Percentiles rank a stretch among this genome's conserved stretches.
Evolutionary conservation across 2,329 filamentous ascomycete genomes (phyloP).

Genomic region (Fusarium papillatum): DNA sequence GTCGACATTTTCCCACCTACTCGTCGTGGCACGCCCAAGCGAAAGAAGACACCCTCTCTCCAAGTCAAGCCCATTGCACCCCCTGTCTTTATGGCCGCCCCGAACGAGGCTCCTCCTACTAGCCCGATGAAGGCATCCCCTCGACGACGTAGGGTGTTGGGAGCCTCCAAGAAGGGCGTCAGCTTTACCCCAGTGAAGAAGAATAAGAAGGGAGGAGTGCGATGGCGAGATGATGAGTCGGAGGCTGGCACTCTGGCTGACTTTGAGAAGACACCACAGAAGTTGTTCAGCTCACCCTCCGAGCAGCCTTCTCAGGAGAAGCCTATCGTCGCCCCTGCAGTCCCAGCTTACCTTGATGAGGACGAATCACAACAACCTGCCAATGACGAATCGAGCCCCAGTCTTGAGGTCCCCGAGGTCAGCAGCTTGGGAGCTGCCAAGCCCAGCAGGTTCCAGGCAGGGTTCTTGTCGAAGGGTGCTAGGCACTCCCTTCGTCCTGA

Average conservation of each 20-base stretch:
- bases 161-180: constrained; percentile 76
- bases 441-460: constrained; percentile 86
- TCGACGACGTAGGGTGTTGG: constrained; percentile 78
- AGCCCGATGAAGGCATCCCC: constrained; percentile 82
- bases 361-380: constrained; percentile 22
- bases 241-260: constrained; percentile 89
- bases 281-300: constrained; percentile 68
- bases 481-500: constrained; percentile 57
- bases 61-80: constrained; percentile 59
- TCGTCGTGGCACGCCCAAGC: constrained; percentile 82
- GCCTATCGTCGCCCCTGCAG: constrained; percentile 49
- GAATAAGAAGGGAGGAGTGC: constrained; percentile 82
- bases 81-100: constrained; percentile 55
- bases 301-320: constrained; percentile 52
- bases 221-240: constrained; percentile 92
- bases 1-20: constrained; percentile 79
- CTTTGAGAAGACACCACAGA: constrained; percentile 91
- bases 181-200: constrained; percentile 87
- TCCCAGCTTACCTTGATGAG: constrained; percentile 38
- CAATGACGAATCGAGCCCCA: constrained; percentile 68
- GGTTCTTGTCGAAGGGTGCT: constrained; percentile 78
- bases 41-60: constrained; percentile 67
- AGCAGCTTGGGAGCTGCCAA: constrained; percentile 57
- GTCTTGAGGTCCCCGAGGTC: constrained; percentile 66
- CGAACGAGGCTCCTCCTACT: constrained; percentile 46